Percentiles rank a stretch among this genome's conserved stretches.
These are phyloP conservation scores for Dactylellina parvicollis DNA, from an alignment of 2,329 filamentous ascomycete species.

Conservation along the genomic window DNA sequence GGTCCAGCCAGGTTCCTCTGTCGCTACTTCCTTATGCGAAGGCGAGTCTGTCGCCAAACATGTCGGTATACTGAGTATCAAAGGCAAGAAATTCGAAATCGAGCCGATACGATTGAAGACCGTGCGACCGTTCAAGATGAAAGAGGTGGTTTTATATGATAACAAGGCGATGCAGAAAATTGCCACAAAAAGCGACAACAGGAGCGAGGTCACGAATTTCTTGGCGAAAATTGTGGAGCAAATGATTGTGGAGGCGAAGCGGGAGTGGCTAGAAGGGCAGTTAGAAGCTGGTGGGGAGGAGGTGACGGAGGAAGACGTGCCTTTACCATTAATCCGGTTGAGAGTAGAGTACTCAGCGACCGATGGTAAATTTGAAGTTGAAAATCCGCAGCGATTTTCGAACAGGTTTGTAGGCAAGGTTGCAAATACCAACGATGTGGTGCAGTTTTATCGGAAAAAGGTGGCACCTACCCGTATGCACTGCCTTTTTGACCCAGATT, in stretches of 20 bases:
- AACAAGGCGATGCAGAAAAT: constrained; percentile 80
- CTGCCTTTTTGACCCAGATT: neutral
- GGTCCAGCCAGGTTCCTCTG: constrained; percentile 96
- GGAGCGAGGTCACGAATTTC: constrained; percentile 78
- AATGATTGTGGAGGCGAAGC: constrained; percentile 84
- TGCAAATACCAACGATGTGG: constrained; percentile 91
- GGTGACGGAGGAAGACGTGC: constrained; percentile 70
- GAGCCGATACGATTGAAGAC: constrained; percentile 85
- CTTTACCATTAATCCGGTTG: constrained; percentile 84
- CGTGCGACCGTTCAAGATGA: constrained; percentile 89
- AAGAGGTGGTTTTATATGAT: constrained; percentile 79
- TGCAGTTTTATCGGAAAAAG: constrained; percentile 93
- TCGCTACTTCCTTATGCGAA: constrained; percentile 89
- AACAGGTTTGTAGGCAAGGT: constrained; percentile 90
- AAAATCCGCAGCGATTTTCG: constrained; percentile 95
- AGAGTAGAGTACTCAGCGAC: constrained; percentile 89
- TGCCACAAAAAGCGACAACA: constrained; percentile 83
- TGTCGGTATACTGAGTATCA: constrained; percentile 84
- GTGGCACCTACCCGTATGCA: constrained; percentile 65
- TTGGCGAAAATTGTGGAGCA: constrained; percentile 82
- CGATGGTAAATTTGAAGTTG: constrained; percentile 85
- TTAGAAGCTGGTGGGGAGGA: constrained; percentile 67
- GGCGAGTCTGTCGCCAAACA: constrained; percentile 93
- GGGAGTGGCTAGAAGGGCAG: constrained; percentile 82
- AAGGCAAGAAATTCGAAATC: constrained; percentile 80